Evolutionary conservation across 768 basidiomycete genomes (phyloP), one percentile per base, ranked within the genome.

Genomic region (Trametes gibbosa): DNA sequence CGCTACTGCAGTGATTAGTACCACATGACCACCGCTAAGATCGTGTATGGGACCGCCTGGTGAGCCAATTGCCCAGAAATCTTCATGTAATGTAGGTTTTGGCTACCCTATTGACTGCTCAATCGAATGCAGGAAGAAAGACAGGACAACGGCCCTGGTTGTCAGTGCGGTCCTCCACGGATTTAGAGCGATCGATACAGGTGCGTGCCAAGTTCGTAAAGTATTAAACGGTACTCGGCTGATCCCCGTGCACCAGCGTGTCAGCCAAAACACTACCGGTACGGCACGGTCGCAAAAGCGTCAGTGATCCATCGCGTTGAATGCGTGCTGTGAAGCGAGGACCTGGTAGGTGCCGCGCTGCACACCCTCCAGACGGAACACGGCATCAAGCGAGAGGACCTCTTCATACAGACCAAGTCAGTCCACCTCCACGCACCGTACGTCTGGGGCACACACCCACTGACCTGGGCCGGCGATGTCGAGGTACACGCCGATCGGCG

Each of bases 181-280:
- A 5, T 94, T 93, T 69, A 75, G 85, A 46, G 90, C 87, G 4
- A 84, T 94, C 27, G 92, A 95, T 66, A 92, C 90, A n/a, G 90
- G 90, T 80, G 87, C 66, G 87, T 16, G 6, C 0, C 41, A 42
- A 10, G 29, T 4, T 32, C 29, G 10, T 32, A 32, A 32, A 32
- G 10, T 32, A 32, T 32, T 42, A 42, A 19, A 7, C 41, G 19
- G 41, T n/a, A 13, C 45, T 32, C 39, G 1, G n/a, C n/a, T 19
- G 57, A 10, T 17, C 53, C 29, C 4, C 29, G 29, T 32, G 12
- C 4, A 53, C 37, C 58, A 84, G 86, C 87, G 24, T 83, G 85
- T 61, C 87, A 89, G 65, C 84, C 81, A 10, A 89, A 89, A 67
- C 87, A 89, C 66, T 89, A 90, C 64, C 79, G 82, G 87, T 84